Percentiles rank a stretch among this genome's conserved stretches.
These are phyloP conservation scores for Cruciata laevipes DNA, from an alignment of 257 asterid species.

Conservation along the genomic window DNA sequence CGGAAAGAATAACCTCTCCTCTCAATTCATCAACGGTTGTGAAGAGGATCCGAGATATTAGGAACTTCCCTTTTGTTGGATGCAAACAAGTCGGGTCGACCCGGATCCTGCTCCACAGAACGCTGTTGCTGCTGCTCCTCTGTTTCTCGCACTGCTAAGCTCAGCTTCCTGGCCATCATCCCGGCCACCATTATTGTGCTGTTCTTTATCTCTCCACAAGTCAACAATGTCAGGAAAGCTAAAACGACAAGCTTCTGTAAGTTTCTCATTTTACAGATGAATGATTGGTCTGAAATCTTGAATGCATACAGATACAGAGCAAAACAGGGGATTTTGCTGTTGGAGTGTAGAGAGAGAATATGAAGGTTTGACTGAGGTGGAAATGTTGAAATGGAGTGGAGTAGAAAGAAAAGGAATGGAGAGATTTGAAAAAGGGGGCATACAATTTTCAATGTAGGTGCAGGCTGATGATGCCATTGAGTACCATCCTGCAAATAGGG, in stretches of 20 bases:
- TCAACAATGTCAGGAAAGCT: conserved; percentile 14
- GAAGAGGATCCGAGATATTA: conserved; percentile 42
- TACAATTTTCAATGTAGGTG: background rate
- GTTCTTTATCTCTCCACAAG: conserved; percentile 15
- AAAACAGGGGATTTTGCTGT: background rate
- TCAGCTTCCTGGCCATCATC: conserved; percentile 10
- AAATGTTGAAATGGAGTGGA: background rate
- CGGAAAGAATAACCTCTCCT: background rate
- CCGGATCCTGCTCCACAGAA: conserved; percentile 11
- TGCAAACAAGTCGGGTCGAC: conserved; percentile 16
- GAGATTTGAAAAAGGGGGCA: background rate
- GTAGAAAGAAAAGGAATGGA: background rate
- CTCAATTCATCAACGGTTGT: conserved; percentile 15
- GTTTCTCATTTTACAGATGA: conserved; percentile 10
- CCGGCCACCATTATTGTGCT: conserved; percentile 14
- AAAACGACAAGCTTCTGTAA: conserved; percentile 21
- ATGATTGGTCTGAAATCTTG: background rate
- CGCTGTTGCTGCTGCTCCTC: background rate
- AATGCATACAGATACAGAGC: conserved; percentile 1
- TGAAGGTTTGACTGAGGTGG: conserved; percentile 1
- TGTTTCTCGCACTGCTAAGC: conserved; percentile 3
- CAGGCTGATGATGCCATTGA: conserved; percentile 12
- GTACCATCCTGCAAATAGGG: conserved; percentile 26
- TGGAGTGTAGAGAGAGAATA: background rate
- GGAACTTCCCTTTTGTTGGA: conserved; percentile 42